phyloP scores from a whole-genome alignment of 75 land plant species.

The Pseudotsuga menziesii region DNA sequence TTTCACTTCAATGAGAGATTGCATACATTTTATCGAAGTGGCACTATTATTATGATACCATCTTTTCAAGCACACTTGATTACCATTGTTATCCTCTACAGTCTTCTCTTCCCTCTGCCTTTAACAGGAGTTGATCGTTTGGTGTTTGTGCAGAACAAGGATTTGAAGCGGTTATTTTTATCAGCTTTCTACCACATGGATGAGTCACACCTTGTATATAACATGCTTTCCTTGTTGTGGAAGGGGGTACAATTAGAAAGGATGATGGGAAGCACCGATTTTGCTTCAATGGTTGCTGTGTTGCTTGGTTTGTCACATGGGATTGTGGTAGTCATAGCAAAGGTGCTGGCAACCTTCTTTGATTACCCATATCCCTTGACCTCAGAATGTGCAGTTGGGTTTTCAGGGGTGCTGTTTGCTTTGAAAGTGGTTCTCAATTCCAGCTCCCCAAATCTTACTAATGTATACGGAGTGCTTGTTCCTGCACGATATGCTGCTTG shows the following conservation, averaged over 20 bases:
- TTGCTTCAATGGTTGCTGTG: conserved; percentile 72
- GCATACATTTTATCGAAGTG: background rate
- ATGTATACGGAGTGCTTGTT: conserved; percentile 65
- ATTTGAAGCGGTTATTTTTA: conserved; percentile 68
- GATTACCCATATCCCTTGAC: conserved; percentile 54
- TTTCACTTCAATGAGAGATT: too few relatives aligned
- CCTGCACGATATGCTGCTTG: conserved; percentile 82
- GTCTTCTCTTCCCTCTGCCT: background rate
- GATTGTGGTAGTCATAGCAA: conserved; percentile 58
- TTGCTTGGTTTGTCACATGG: conserved; percentile 82
- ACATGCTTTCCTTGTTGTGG: conserved; percentile 94
- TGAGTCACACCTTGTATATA: conserved; percentile 86
- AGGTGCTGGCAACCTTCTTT: conserved; percentile 40
- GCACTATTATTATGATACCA: background rate
- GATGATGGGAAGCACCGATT: conserved; percentile 74
- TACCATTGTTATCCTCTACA: too few relatives aligned
- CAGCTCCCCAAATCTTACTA: conserved; percentile 36
- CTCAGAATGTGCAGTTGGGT: conserved; percentile 73
- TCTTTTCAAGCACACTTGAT: too few relatives aligned
- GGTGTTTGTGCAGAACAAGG: conserved; percentile 45
- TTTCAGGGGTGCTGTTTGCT: conserved; percentile 91
- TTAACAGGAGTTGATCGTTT: background rate
- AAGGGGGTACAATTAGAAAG: conserved; percentile 89
- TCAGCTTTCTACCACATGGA: conserved; percentile 86
- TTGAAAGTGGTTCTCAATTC: conserved; percentile 82